Conservation (phyloP, 345 rosid species). For the Luvunga scandens region DNA sequence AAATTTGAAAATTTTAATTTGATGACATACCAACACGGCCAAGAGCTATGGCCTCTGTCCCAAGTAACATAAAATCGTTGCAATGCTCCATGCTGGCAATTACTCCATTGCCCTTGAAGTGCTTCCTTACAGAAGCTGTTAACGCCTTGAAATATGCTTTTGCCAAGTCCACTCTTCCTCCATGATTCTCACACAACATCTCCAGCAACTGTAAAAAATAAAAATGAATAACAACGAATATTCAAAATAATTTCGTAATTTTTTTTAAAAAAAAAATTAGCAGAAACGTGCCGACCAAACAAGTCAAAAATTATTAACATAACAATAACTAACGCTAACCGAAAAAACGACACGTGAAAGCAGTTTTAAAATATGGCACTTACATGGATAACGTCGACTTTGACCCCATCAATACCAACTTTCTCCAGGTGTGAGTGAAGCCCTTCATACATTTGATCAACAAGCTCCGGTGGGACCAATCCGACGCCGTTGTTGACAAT, state of each 20-base stretch:
- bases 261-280: background rate
- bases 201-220: slow-evolving; percentile 56
- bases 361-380: slow-evolving; percentile 16
- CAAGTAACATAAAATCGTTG: slow-evolving; percentile 97
- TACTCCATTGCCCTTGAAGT: slow-evolving; percentile 91
- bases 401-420: slow-evolving; percentile 92
- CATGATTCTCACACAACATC: slow-evolving; percentile 80
- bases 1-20: background rate
- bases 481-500: slow-evolving; percentile 70
- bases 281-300: slow-evolving; percentile 41
- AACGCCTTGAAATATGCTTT: slow-evolving; percentile 80
- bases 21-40: slow-evolving; percentile 88
- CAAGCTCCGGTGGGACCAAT: slow-evolving; percentile 66
- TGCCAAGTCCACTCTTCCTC: slow-evolving; percentile 91
- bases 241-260: background rate
- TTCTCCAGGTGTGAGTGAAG: slow-evolving; percentile 70
- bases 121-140: slow-evolving; percentile 72
- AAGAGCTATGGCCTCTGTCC: slow-evolving; percentile 87
- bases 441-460: slow-evolving; percentile 72
- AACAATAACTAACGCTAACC: slow-evolving; percentile 10
- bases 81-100: slow-evolving; percentile 99
- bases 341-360: background rate
- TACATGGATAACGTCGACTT: slow-evolving; percentile 97
- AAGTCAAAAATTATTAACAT: background rate
- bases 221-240: too few species aligned